A percentile compares a stretch with the other conserved stretches of the same genome.
phyloP scores from a whole-genome alignment of 192 early-diverging fungal species.

The Paraglomus brasilianum region DNA sequence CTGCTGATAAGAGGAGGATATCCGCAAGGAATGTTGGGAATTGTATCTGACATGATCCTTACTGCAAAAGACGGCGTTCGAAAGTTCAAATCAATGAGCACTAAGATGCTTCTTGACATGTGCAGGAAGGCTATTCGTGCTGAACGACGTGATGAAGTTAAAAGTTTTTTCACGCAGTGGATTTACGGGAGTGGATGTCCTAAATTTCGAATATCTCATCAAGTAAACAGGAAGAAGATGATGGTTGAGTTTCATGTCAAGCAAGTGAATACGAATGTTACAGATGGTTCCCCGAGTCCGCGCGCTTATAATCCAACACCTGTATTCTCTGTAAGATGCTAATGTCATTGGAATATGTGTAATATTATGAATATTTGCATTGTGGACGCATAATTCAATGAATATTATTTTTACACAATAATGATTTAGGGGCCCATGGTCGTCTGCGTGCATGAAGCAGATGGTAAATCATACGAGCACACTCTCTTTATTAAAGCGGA shows the following conservation, averaged over 20 bases:
- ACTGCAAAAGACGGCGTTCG: slow-evolving; percentile 70
- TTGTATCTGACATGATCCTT: slow-evolving; percentile 78
- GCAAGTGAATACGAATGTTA: slow-evolving; percentile 65
- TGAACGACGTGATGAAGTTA: slow-evolving; percentile 55
- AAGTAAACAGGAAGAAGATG: slow-evolving; percentile 96
- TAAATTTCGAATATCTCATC: slow-evolving; percentile 74
- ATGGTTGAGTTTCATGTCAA: slow-evolving; percentile 86
- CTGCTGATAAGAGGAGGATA: slow-evolving; percentile 75
- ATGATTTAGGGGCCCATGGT: slow-evolving; percentile 65
- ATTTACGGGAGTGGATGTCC: slow-evolving; percentile 90
- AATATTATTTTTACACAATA: slow-evolving; percentile 32
- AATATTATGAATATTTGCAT: background rate
- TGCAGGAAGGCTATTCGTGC: slow-evolving; percentile 87
- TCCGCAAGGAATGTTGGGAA: slow-evolving; percentile 69
- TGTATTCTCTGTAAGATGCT: slow-evolving; percentile 19
- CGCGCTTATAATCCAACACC: background rate
- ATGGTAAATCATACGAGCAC: slow-evolving; percentile 81
- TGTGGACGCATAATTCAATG: background rate
- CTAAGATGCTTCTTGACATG: slow-evolving; percentile 71
- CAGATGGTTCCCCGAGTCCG: background rate
- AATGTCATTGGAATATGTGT: background rate
- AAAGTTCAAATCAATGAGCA: slow-evolving; percentile 57
- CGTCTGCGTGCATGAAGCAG: slow-evolving; percentile 77
- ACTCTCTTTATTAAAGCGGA: slow-evolving; percentile 77
- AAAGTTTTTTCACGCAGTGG: slow-evolving; percentile 91